These are phyloP conservation scores for Brassica hybrid DNA, from an alignment of 441 rosid species.

Conservation along the genomic window DNA sequence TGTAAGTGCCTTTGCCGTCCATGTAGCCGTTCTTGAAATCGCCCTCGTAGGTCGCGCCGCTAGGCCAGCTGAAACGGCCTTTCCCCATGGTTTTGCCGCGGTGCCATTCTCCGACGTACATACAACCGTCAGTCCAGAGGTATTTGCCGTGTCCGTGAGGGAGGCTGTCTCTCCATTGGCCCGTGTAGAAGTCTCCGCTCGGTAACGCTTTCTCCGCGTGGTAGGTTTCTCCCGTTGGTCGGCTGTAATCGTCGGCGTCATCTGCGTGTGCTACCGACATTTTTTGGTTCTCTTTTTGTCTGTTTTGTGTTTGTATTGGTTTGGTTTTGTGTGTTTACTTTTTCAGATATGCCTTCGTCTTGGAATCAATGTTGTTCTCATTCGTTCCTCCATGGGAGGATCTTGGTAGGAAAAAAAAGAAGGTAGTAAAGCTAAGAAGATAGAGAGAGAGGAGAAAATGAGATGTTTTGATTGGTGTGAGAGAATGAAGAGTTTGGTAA, in stretches of 20 bases:
- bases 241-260: conserved; percentile 64
- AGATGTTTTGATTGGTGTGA: conserved; percentile 48
- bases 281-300: background rate
- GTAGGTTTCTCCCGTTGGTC: conserved; percentile 47
- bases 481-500: conserved; percentile 44
- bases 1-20: conserved; percentile 92
- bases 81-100: conserved; percentile 82
- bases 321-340: background rate
- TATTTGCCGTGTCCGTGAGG: conserved; percentile 92
- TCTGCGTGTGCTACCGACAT: conserved; percentile 88
- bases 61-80: conserved; percentile 96
- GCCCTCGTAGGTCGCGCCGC: conserved; percentile 95
- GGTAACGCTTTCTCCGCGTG: conserved; percentile 64
- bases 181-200: conserved; percentile 84
- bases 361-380: conserved; percentile 42
- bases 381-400: conserved; percentile 47
- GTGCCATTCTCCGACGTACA: conserved; percentile 92
- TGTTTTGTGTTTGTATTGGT: background rate
- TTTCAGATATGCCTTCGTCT: conserved; percentile 38
- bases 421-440: conserved; percentile 7
- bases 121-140: conserved; percentile 92
- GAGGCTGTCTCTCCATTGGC: conserved; percentile 62
- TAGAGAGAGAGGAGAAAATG: conserved; percentile 8
- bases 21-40: conserved; percentile 86
- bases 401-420: conserved; percentile 10